Base-by-base conservation (phyloP, 805 yeast genomes). In the Starmerella sp. region DNA sequence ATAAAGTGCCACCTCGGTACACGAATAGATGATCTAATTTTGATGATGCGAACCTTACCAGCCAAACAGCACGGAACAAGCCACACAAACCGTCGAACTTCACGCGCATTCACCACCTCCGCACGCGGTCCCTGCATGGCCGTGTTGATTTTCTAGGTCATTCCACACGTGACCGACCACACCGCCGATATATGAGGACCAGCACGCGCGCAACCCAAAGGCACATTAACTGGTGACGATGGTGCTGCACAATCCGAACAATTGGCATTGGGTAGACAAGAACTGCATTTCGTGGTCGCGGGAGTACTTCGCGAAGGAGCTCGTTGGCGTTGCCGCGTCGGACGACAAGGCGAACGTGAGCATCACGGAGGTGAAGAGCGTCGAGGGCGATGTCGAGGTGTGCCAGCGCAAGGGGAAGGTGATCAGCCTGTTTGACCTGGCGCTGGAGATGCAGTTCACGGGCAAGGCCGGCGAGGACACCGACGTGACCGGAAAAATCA, bases 201-300 rank as follows among this genome's bases (percentile, higher is more conserved):
- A 56, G 14, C 44, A 48, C 28, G 50, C 49, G 11, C 17, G 54
- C 9, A 57, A 51, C 29, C 50, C 54, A 54, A 48, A 51, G 14
- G 28, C 31, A 30, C 52, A 44, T n/a, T 4, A 11, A 11, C 32
- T 17, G 22, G 43, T 29, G n/a, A 55, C 43, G 32, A 91, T 91
- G 97, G 97, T 86, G 42, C 90, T 93, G 35, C 84, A 88, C 72
- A 93, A 91, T 77, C 97, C 97, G 41, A 93, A 93, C 71, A 91
- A 91, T 73, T 91, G 98, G 98, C 98, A 93, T 76, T 93, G 97
- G 97, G 97, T 90, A 59, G 97, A 91, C 72, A 91, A 91, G 71
- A 93, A 93, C 75, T 93, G 98, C 73, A 78, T 91, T 55, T 83
- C 80, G 54, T 93, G 98, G 98, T 77, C 96, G 11, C 80, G 80